A percentile compares a stretch with the other conserved stretches of the same genome.
phyloP scores from a whole-genome alignment of 1,139 yeast genomes.

The Lodderomyces beijingensis region DNA sequence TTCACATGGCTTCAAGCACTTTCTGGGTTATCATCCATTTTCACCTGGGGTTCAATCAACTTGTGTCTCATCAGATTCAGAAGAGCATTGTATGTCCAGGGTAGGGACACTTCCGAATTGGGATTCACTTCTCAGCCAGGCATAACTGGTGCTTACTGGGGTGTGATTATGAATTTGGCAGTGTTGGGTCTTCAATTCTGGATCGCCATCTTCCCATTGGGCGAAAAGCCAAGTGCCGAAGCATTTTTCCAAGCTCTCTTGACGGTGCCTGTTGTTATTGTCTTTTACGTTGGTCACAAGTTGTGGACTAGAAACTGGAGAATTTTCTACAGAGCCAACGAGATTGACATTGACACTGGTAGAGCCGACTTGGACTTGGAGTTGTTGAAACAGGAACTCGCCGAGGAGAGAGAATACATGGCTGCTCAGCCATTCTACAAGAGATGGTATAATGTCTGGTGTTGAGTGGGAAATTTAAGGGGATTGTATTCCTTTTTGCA shows the following conservation, averaged over 20 bases:
- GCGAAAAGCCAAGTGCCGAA: slow-evolving; percentile 24
- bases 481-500: slow-evolving; percentile 9
- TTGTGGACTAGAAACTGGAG: slow-evolving; percentile 32
- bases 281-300: slow-evolving; percentile 34
- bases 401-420: slow-evolving; percentile 10
- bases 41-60: slow-evolving; percentile 39
- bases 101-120: slow-evolving; percentile 25
- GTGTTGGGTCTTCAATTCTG: slow-evolving; percentile 36
- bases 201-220: slow-evolving; percentile 33
- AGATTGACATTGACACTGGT: slow-evolving; percentile 34
- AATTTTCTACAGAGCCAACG: slow-evolving; percentile 20
- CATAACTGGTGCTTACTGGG: slow-evolving; percentile 31
- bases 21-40: slow-evolving; percentile 38
- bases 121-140: slow-evolving; percentile 27
- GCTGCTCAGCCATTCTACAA: slow-evolving; percentile 18
- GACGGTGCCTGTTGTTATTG: slow-evolving; percentile 29
- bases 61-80: slow-evolving; percentile 37
- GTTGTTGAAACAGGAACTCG: slow-evolving; percentile 10
- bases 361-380: slow-evolving; percentile 25
- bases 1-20: slow-evolving; percentile 41
- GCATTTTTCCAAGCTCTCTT: slow-evolving; percentile 36
- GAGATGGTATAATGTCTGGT: slow-evolving; percentile 35
- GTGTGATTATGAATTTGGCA: slow-evolving; percentile 26
- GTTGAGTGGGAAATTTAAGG: no score
- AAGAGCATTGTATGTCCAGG: slow-evolving; percentile 30